Evolutionary conservation across 352 stramenopile genomes (phyloP).

Genomic region (Thraustochytrium striatum): DNA sequence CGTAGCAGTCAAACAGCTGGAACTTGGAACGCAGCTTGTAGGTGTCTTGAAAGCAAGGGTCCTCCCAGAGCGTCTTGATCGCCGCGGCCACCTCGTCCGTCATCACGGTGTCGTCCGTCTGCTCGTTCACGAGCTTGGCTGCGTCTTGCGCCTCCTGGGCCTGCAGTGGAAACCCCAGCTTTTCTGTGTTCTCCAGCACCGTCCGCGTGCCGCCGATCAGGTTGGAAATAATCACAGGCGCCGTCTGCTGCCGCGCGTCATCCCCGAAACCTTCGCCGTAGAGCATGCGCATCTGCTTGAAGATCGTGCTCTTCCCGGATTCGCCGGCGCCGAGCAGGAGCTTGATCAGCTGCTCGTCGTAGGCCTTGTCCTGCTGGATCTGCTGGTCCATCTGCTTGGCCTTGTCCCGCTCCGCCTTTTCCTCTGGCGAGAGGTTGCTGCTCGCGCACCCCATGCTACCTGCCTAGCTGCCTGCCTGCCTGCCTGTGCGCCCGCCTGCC

Average conservation of each 20-base stretch:
- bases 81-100: constrained; percentile 44
- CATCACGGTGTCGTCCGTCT: constrained; percentile 42
- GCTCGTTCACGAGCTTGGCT: constrained; percentile 16
- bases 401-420: constrained; percentile 32
- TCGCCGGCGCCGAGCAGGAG: constrained; percentile 60
- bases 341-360: constrained; percentile 58
- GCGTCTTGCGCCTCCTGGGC: not conserved
- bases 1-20: constrained; percentile 57
- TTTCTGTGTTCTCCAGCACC: constrained; percentile 49
- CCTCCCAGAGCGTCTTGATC: constrained; percentile 56
- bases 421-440: constrained; percentile 32
- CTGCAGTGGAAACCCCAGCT: constrained; percentile 44
- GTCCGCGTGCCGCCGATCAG: constrained; percentile 52
- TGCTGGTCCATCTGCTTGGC: constrained; percentile 50
- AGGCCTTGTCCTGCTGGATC: constrained; percentile 51
- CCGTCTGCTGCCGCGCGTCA: constrained; percentile 52
- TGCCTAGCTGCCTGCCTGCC: not conserved
- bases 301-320: constrained; percentile 64
- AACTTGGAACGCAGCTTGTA: constrained; percentile 52
- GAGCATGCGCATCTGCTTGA: constrained; percentile 65
- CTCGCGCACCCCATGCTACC: constrained; percentile 32
- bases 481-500: not conserved
- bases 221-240: constrained; percentile 55
- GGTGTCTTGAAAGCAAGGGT: constrained; percentile 54
- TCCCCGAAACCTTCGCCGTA: constrained; percentile 57